A percentile compares a stretch with the other conserved stretches of the same genome.
These are phyloP conservation scores for Leccinum pseudoinsigne DNA, from an alignment of 1,284 basidiomycete species.

Conservation along the genomic window DNA sequence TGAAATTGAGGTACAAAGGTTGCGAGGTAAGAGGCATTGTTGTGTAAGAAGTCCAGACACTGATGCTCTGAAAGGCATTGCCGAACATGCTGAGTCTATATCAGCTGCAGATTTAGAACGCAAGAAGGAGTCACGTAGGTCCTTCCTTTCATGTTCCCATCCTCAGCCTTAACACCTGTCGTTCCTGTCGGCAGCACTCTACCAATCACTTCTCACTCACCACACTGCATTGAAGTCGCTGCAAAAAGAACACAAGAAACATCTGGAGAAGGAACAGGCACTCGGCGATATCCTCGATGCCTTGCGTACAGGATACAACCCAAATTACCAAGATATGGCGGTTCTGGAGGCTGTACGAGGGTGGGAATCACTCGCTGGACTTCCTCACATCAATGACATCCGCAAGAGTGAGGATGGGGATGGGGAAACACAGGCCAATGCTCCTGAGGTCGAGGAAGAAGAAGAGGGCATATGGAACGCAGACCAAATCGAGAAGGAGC, in stretches of 20 bases:
- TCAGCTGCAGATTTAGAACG: slow-evolving; percentile 75
- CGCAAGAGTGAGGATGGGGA: slow-evolving; percentile 40
- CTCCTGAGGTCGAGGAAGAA: slow-evolving; percentile 23
- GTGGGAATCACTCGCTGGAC: slow-evolving; percentile 81
- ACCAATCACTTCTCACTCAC: slow-evolving; percentile 73
- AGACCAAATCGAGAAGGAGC: slow-evolving; percentile 55
- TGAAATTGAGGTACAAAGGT: slow-evolving; percentile 68
- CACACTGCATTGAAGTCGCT: slow-evolving; percentile 77
- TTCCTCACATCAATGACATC: slow-evolving; percentile 68
- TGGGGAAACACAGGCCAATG: slow-evolving; percentile 21
- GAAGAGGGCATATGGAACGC: slow-evolving; percentile 55
- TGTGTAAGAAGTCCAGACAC: background rate
- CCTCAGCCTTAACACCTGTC: slow-evolving; percentile 5
- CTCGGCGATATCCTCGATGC: slow-evolving; percentile 86
- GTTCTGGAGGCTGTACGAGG: slow-evolving; percentile 95
- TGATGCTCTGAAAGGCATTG: slow-evolving; percentile 49
- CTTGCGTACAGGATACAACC: slow-evolving; percentile 89
- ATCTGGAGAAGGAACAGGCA: slow-evolving; percentile 72
- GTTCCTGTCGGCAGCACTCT: slow-evolving; percentile 60
- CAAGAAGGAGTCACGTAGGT: slow-evolving; percentile 85
- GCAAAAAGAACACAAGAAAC: slow-evolving; percentile 67
- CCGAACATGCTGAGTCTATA: slow-evolving; percentile 68
- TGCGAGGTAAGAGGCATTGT: slow-evolving; percentile 50
- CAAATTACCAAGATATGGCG: slow-evolving; percentile 99
- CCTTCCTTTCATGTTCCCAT: slow-evolving; percentile 22